A percentile compares a stretch with the other conserved stretches of the same genome.
phyloP scores from a whole-genome alignment of 192 early-diverging fungal genomes.

The Funneliformis mosseae region DNA sequence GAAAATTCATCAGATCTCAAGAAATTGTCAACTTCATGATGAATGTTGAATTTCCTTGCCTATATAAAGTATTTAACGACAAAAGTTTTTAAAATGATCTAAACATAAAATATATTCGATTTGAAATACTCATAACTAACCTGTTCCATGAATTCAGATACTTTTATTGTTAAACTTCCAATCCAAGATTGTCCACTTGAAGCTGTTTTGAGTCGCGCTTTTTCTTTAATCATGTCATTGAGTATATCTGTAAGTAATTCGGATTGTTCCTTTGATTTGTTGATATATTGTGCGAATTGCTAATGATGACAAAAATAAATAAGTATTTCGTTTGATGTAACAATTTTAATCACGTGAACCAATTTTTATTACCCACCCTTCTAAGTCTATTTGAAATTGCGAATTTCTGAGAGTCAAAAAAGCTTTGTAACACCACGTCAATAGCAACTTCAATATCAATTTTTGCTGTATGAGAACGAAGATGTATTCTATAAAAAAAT shows the following conservation, averaged over 20 bases:
- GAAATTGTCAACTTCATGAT: constrained; percentile 20
- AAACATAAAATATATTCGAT: too few relatives aligned
- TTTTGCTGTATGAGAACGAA: constrained; percentile 85
- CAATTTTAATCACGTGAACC: background rate
- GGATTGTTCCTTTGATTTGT: constrained; percentile 1
- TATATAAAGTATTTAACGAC: background rate
- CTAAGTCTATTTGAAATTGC: constrained; percentile 84
- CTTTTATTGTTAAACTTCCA: background rate
- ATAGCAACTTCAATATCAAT: constrained; percentile 96
- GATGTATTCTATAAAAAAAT: constrained; percentile 70
- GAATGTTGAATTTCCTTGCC: constrained; percentile 14
- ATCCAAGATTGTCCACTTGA: background rate
- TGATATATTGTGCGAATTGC: constrained; percentile 29
- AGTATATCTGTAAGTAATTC: constrained; percentile 23
- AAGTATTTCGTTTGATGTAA: background rate
- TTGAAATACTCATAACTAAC: background rate
- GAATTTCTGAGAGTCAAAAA: constrained; percentile 92
- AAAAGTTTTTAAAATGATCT: background rate
- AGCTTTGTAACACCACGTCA: constrained; percentile 82
- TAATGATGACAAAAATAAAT: background rate
- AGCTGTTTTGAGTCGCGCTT: background rate
- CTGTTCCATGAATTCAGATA: constrained; percentile 6
- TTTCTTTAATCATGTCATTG: constrained; percentile 17
- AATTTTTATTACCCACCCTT: constrained; percentile 42
- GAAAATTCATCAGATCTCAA: constrained; percentile 13